Evolutionary conservation across 2,329 filamentous ascomycete genomes (phyloP).

Genomic region (Pseudogymnoascus sp.): DNA sequence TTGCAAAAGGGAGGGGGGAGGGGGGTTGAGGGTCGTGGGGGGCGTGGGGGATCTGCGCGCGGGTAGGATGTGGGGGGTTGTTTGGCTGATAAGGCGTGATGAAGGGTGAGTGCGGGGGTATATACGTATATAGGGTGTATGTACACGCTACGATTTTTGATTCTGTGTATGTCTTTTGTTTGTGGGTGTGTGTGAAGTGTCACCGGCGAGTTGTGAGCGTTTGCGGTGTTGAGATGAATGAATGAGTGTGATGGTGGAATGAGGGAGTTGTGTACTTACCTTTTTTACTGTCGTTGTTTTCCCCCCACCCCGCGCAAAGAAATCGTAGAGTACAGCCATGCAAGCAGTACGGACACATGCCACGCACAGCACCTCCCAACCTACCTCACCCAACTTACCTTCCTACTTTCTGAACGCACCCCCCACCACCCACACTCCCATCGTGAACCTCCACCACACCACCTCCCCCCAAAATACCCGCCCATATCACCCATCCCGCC

Average conservation of each 20-base stretch:
- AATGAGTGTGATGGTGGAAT: too few species aligned
- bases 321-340: neutral
- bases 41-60: neutral
- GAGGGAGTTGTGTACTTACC: neutral
- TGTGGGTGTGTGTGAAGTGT: neutral
- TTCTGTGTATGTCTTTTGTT: neutral
- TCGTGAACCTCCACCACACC: too few species aligned
- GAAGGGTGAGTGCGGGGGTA: neutral
- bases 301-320: neutral
- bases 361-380: neutral
- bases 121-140: neutral
- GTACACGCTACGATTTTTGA: neutral
- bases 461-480: too few species aligned
- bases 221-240: neutral
- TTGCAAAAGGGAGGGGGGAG: neutral
- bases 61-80: neutral
- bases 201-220: neutral
- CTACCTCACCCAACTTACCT: neutral
- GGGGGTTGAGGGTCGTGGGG: too few species aligned
- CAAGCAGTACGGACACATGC: neutral
- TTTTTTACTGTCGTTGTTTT: neutral
- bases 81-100: neutral
- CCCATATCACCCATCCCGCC: neutral
- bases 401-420: neutral
- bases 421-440: constrained; percentile 2